These are phyloP conservation scores for Arthrobotrys sphaeroides DNA, from an alignment of 2,329 filamentous ascomycete species.

Conservation along the genomic window DNA sequence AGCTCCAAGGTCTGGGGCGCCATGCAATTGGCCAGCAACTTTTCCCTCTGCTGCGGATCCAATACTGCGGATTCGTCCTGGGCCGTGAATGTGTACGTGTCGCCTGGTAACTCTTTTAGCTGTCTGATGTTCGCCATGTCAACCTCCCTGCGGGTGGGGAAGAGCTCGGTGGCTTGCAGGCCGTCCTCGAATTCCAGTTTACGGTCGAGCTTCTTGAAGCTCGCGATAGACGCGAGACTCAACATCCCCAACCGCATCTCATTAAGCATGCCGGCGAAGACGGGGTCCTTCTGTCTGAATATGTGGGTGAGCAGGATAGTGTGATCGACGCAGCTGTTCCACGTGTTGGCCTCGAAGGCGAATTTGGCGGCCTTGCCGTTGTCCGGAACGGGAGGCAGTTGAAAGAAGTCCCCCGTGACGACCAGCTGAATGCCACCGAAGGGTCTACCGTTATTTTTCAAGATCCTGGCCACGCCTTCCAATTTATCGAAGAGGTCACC, in stretches of 20 bases:
- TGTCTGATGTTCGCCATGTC: conserved; percentile 82
- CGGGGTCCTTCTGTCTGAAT: conserved; percentile 90
- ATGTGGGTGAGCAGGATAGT: conserved; percentile 95
- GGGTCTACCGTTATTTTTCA: conserved; percentile 88
- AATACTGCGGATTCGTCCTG: conserved; percentile 73
- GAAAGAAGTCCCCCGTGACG: conserved; percentile 97
- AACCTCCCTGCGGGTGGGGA: conserved; percentile 88
- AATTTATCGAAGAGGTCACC: conserved; percentile 97
- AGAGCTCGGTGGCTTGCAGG: conserved; percentile 87
- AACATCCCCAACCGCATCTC: conserved; percentile 93
- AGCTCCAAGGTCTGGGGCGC: conserved; percentile 81
- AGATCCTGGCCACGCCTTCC: conserved; percentile 81
- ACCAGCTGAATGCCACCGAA: conserved; percentile 97
- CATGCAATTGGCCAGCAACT: conserved; percentile 88
- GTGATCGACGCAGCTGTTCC: conserved; percentile 91
- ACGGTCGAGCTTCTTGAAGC: conserved; percentile 78
- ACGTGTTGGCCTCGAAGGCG: conserved; percentile 89
- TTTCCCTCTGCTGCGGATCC: conserved; percentile 76
- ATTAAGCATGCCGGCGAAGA: conserved; percentile 94
- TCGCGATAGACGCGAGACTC: conserved; percentile 75
- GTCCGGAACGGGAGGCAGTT: conserved; percentile 89
- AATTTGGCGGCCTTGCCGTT: conserved; percentile 79
- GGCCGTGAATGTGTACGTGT: conserved; percentile 74
- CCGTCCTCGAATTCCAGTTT: conserved; percentile 77
- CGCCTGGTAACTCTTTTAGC: conserved; percentile 76